Conservation (phyloP, 768 basidiomycete species). For the Mycena epipterygia region DNA sequence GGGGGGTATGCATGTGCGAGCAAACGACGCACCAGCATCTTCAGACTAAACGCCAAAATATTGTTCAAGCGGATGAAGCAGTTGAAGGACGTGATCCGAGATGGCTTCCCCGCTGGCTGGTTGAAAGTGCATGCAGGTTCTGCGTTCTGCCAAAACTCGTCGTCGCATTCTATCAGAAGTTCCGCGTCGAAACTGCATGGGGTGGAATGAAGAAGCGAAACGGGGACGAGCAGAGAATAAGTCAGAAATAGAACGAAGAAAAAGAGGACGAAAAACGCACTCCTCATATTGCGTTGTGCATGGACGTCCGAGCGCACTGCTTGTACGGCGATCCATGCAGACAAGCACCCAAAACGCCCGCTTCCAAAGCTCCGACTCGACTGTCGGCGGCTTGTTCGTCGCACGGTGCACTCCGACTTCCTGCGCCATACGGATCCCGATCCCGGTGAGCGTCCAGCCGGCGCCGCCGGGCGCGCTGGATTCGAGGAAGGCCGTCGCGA, state of each 20-base stretch:
- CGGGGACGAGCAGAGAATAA: neutral
- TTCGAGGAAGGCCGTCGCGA: slow-evolving; percentile 65
- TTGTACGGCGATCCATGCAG: slow-evolving; percentile 35
- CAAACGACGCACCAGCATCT: slow-evolving; percentile 35
- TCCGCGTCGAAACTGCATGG: slow-evolving; percentile 59
- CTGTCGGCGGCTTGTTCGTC: slow-evolving; percentile 49
- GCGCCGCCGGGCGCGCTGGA: slow-evolving; percentile 70
- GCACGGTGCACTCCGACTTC: slow-evolving; percentile 37
- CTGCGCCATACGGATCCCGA: slow-evolving; percentile 37
- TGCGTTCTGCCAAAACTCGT: slow-evolving; percentile 59
- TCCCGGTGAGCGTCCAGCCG: slow-evolving; percentile 78
- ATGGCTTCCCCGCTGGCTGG: slow-evolving; percentile 61
- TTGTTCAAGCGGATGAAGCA: slow-evolving; percentile 60
- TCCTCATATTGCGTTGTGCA: slow-evolving; percentile 72
- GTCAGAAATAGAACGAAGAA: neutral
- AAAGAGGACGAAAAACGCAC: slow-evolving; percentile 42
- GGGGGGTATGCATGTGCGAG: neutral
- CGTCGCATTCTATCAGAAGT: slow-evolving; percentile 67
- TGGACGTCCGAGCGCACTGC: slow-evolving; percentile 65
- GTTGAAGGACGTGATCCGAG: slow-evolving; percentile 57
- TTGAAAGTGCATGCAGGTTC: slow-evolving; percentile 55
- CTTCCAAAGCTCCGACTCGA: slow-evolving; percentile 76
- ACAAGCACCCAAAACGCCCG: slow-evolving; percentile 55
- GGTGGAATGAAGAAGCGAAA: neutral
- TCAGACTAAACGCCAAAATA: slow-evolving; percentile 56